phyloP scores from a whole-genome alignment of 2,329 filamentous ascomycete species.

The Aspergillus ochraceus region DNA sequence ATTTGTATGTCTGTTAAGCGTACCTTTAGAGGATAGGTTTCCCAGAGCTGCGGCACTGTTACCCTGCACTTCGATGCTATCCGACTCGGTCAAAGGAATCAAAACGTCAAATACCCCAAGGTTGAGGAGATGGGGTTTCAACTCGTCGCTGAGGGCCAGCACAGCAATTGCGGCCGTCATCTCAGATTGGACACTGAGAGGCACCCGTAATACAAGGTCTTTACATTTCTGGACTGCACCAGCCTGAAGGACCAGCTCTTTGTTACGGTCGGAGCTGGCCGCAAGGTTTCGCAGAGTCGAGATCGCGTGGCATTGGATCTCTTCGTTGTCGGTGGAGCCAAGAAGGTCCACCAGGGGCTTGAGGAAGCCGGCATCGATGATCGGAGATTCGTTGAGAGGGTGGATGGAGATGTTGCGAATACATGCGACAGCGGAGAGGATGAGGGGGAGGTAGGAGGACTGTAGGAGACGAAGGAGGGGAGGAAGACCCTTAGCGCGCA shows the following conservation, averaged over 20 bases:
- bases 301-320: conserved; percentile 98
- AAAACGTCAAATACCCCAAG: conserved; percentile 94
- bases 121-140: conserved; percentile 87
- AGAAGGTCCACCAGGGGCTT: conserved; percentile 91
- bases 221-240: conserved; percentile 99
- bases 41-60: conserved; percentile 96
- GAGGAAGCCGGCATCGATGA: conserved; percentile 95
- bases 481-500: conserved; percentile 79
- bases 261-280: conserved; percentile 96
- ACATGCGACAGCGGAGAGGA: conserved; percentile 93
- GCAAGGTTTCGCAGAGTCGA: conserved; percentile 94
- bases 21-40: conserved; percentile 96
- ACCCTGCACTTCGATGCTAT: conserved; percentile 96
- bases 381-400: conserved; percentile 94
- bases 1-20: conserved; percentile 20
- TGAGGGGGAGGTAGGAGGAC: conserved; percentile 92
- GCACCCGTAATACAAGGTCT: conserved; percentile 88
- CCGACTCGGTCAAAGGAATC: conserved; percentile 90
- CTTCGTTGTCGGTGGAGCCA: conserved; percentile 94
- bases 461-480: conserved; percentile 87
- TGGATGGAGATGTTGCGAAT: conserved; percentile 99
- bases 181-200: conserved; percentile 92
- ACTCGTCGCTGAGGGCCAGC: conserved; percentile 88
- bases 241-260: conserved; percentile 93
- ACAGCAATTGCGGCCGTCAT: conserved; percentile 99